These are phyloP conservation scores for Rhizophora mangle DNA, from an alignment of 345 rosid species.

Conservation along the genomic window DNA sequence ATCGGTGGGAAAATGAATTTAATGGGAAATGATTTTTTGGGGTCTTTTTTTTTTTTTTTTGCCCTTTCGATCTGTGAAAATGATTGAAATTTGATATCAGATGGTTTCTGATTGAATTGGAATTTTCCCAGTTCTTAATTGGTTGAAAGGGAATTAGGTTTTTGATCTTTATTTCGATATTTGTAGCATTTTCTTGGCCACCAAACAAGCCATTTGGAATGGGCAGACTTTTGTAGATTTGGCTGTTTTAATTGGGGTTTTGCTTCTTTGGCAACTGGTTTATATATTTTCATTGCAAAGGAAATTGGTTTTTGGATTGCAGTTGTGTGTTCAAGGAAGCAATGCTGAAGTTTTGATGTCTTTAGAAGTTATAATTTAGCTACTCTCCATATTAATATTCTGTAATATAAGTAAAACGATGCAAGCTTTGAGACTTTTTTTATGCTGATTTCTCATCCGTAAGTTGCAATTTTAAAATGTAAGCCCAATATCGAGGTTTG, in stretches of 20 bases:
- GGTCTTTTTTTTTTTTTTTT: not conserved
- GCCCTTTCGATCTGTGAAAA: too few species aligned
- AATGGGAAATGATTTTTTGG: not conserved
- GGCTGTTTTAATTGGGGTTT: not conserved
- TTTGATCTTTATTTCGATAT: too few species aligned
- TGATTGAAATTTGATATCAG: not conserved
- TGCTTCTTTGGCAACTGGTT: not conserved
- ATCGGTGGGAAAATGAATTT: not conserved
- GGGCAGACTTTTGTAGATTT: too few species aligned
- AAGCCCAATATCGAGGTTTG: not conserved
- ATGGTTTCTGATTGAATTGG: not conserved
- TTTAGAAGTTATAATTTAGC: not conserved
- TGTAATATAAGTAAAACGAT: not conserved
- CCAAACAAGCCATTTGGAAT: too few species aligned
- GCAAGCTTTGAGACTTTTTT: not conserved
- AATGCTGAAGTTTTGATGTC: not conserved
- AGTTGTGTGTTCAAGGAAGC: not conserved
- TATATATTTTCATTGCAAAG: not conserved
- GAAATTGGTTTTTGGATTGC: not conserved
- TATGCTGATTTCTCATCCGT: not conserved
- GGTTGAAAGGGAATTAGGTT: too few species aligned
- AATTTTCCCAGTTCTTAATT: too few species aligned
- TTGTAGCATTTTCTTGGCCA: too few species aligned
- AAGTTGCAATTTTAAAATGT: not conserved
- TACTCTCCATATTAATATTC: not conserved